Evolutionary conservation across 2,329 filamentous ascomycete genomes (phyloP).

Genomic region (Verticillium isaacii): DNA sequence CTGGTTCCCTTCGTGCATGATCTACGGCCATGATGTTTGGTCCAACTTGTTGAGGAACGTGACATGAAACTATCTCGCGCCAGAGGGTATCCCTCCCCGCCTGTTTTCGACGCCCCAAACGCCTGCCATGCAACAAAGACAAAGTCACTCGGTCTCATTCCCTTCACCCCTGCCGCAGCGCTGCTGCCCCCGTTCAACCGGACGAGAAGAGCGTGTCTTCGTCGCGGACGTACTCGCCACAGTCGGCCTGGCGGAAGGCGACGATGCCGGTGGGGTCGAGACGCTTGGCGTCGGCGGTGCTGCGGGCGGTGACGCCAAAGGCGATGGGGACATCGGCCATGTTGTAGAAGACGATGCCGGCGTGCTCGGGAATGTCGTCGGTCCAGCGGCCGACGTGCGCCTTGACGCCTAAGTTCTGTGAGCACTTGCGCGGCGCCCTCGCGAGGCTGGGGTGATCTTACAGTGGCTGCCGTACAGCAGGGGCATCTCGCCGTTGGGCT

Average conservation of each 20-base stretch:
- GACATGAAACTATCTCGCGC: background rate
- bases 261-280: constrained; percentile 88
- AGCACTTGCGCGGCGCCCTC: background rate
- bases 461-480: constrained; percentile 87
- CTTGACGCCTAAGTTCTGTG: constrained; percentile 49
- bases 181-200: constrained; percentile 25
- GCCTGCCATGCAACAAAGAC: constrained; percentile 3
- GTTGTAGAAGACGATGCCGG: constrained; percentile 82
- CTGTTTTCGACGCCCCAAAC: constrained; percentile 2
- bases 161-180: background rate
- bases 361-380: constrained; percentile 90
- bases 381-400: constrained; percentile 72
- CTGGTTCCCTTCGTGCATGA: background rate
- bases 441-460: background rate
- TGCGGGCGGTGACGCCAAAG: constrained; percentile 87
- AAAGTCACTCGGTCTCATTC: background rate
- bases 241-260: constrained; percentile 87
- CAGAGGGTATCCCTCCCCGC: background rate
- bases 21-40: background rate
- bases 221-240: constrained; percentile 90
- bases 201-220: constrained; percentile 61
- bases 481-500: constrained; percentile 94
- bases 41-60: background rate
- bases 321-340: constrained; percentile 94
- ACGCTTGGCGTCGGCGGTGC: constrained; percentile 75